These are phyloP conservation scores for Tetrahymena elliotti DNA, from an alignment of 73 alveolate species.

Conservation along the genomic window DNA sequence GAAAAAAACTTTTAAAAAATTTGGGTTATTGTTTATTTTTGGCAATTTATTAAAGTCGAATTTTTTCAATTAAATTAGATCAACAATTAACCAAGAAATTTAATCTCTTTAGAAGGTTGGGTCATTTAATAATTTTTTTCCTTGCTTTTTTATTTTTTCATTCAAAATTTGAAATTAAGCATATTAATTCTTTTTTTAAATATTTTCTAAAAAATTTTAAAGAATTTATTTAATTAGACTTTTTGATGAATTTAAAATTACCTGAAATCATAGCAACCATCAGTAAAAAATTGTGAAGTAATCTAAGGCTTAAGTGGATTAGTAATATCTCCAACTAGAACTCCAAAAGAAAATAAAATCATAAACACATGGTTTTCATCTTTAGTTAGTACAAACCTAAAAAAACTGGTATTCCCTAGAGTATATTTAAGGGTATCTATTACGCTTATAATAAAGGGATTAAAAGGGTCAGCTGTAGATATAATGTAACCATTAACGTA, in stretches of 20 bases:
- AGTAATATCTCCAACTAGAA: neutral
- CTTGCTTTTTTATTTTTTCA: too few relatives aligned
- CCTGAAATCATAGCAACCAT: neutral
- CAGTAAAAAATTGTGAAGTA: neutral
- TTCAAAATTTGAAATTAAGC: too few relatives aligned
- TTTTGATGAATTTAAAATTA: neutral
- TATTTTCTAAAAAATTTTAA: neutral
- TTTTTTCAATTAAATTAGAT: too few relatives aligned
- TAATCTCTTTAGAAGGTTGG: too few relatives aligned
- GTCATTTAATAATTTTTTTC: too few relatives aligned
- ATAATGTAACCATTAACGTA: neutral
- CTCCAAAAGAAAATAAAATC: neutral
- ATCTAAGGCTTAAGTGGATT: neutral
- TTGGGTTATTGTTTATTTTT: too few relatives aligned
- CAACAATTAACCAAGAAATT: too few relatives aligned
- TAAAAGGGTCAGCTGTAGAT: neutral
- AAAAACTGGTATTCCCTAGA: neutral
- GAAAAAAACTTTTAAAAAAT: too few relatives aligned
- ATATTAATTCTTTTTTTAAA: too few relatives aligned
- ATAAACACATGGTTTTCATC: neutral
- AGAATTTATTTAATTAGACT: neutral
- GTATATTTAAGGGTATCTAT: neutral
- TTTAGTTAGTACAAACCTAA: neutral
- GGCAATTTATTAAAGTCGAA: too few relatives aligned
- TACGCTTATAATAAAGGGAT: neutral